phyloP scores from a whole-genome alignment of 164 flowering plant genomes.

The Platanus orientalis region DNA sequence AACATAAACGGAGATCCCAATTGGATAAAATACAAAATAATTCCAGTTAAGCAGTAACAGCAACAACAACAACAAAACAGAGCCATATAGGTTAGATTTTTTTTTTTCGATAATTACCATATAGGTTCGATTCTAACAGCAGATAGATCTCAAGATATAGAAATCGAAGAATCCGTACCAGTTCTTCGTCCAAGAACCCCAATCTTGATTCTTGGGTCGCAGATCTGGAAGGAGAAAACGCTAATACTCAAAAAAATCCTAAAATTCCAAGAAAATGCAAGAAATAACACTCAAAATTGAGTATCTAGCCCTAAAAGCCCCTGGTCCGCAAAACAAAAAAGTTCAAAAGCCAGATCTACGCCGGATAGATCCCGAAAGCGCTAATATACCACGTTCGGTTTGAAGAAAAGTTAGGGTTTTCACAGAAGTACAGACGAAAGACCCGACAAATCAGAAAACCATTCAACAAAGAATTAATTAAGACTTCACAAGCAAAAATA shows the following conservation, averaged over 20 bases:
- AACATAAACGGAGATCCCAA: background rate
- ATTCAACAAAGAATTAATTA: background rate
- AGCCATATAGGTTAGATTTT: background rate
- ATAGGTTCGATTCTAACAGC: background rate
- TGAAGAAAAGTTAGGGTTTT: background rate
- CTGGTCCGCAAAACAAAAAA: background rate
- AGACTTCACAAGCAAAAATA: no score
- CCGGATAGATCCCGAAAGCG: background rate
- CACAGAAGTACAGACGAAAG: background rate
- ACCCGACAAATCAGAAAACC: background rate
- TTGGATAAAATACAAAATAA: no score
- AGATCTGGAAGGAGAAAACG: conserved; percentile 3
- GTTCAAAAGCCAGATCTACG: background rate
- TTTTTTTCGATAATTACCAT: no score
- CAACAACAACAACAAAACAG: no score
- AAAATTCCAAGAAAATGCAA: background rate
- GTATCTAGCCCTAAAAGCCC: background rate
- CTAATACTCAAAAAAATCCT: background rate
- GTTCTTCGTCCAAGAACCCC: conserved; percentile 4
- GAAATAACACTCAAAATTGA: background rate
- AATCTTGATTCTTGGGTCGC: background rate
- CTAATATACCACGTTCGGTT: conserved; percentile 1
- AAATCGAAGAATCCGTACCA: background rate
- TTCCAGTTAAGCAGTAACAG: no score
- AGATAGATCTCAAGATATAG: background rate